phyloP scores from a whole-genome alignment of 1,139 yeast genomes.

The Suhomyces coccinellae region DNA sequence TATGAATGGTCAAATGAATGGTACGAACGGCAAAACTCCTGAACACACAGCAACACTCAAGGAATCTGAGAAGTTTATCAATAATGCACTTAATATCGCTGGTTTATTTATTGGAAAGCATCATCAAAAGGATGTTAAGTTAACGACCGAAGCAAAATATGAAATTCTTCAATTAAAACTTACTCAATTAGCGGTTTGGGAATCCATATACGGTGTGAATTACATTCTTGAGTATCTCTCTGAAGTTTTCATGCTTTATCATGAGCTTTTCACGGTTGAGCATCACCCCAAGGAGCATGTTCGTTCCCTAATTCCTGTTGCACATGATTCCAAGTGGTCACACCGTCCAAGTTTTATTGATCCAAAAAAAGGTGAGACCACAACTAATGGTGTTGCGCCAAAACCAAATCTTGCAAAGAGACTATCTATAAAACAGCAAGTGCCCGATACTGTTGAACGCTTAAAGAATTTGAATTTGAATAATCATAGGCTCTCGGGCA shows the following conservation, averaged over 20 bases:
- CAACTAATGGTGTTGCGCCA: not conserved
- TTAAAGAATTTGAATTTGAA: slow-evolving; percentile 5
- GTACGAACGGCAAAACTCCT: not conserved
- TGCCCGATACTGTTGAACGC: slow-evolving; percentile 3
- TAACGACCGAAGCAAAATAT: slow-evolving; percentile 45
- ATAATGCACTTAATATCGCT: slow-evolving; percentile 46
- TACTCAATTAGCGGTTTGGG: slow-evolving; percentile 73
- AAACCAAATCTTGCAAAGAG: slow-evolving; percentile 6
- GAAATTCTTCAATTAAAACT: slow-evolving; percentile 70
- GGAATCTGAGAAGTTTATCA: slow-evolving; percentile 42
- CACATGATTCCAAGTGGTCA: slow-evolving; percentile 37
- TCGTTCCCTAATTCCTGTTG: slow-evolving; percentile 11
- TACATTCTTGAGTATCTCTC: slow-evolving; percentile 66
- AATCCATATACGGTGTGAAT: slow-evolving; percentile 59
- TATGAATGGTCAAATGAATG: not conserved
- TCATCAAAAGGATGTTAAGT: slow-evolving; percentile 27
- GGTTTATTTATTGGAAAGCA: slow-evolving; percentile 38
- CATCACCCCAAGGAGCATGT: slow-evolving; percentile 11
- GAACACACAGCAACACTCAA: not conserved
- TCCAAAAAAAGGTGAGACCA: slow-evolving; percentile 19
- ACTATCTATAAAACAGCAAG: slow-evolving; percentile 6
- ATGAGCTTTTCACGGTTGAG: slow-evolving; percentile 50
- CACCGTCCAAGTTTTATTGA: slow-evolving; percentile 51
- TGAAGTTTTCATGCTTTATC: slow-evolving; percentile 63
- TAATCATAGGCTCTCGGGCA: not conserved